These are phyloP conservation scores for Lanmaoa pseudosensibilis DNA, from an alignment of 768 basidiomycete genomes.

Conservation along the genomic window DNA sequence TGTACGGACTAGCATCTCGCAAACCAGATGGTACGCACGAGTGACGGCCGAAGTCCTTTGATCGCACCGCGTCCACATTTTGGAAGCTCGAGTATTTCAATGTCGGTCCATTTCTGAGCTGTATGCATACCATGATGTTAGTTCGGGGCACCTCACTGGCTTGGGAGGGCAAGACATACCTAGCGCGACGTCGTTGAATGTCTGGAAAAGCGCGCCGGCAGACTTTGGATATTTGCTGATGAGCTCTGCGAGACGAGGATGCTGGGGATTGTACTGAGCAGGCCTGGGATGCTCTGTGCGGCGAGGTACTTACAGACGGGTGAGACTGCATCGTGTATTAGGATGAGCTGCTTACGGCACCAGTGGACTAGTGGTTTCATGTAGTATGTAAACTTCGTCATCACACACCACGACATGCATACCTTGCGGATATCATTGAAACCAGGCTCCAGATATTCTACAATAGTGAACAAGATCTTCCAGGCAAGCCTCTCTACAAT, in stretches of 20 bases:
- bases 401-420: conserved; percentile 9
- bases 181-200: conserved; percentile 70
- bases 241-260: conserved; percentile 45
- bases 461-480: conserved; percentile 49
- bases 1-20: neutral
- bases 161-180: conserved; percentile 38
- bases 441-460: conserved; percentile 48
- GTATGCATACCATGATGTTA: neutral
- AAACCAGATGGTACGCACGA: conserved; percentile 35
- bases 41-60: conserved; percentile 54
- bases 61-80: conserved; percentile 56
- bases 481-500: conserved; percentile 29
- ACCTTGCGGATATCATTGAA: conserved; percentile 13
- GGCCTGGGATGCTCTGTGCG: neutral
- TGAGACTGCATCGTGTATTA: conserved; percentile 28
- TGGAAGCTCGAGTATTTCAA: conserved; percentile 62
- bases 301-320: conserved; percentile 21
- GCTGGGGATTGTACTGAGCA: conserved; percentile 34
- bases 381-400: neutral
- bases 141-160: neutral
- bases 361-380: neutral
- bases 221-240: conserved; percentile 61
- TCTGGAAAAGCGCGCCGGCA: conserved; percentile 66
- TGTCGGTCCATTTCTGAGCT: conserved; percentile 75
- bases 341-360: neutral